phyloP scores from a whole-genome alignment of 495 filamentous ascomycete species.

The Stereocaulon alpinum region DNA sequence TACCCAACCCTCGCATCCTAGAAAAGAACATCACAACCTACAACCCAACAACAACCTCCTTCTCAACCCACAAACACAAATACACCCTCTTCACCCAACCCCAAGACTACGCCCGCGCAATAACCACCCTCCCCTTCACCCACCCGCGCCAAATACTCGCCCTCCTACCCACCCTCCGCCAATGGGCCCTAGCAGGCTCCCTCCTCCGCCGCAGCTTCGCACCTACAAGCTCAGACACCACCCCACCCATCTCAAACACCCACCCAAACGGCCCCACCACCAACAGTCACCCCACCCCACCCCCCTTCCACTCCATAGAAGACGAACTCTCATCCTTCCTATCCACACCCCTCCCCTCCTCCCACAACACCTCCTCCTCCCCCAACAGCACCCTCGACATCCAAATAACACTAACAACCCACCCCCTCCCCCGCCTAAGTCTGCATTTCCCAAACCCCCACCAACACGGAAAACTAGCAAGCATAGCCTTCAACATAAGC shows the following conservation, averaged over 20 bases:
- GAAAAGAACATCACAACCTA: conserved; percentile 25
- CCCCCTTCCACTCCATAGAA: conserved; percentile 12
- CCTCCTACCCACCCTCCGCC: conserved; percentile 64
- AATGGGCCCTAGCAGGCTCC: conserved; percentile 59
- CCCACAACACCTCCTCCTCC: neutral
- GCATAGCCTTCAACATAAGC: conserved; percentile 48
- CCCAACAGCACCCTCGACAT: conserved; percentile 22
- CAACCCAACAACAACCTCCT: conserved; percentile 31
- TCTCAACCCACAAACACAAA: conserved; percentile 42
- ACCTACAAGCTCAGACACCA: neutral
- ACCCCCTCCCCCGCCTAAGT: conserved; percentile 37
- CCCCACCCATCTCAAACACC: neutral
- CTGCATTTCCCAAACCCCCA: conserved; percentile 36
- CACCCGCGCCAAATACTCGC: conserved; percentile 77
- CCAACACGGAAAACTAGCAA: conserved; percentile 31
- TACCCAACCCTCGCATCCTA: conserved; percentile 13
- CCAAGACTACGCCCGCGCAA: conserved; percentile 52
- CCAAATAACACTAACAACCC: conserved; percentile 38
- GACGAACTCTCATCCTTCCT: conserved; percentile 16
- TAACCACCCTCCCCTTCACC: conserved; percentile 68
- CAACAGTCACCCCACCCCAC: neutral
- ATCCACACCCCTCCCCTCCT: conserved; percentile 5
- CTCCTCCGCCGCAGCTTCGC: conserved; percentile 54
- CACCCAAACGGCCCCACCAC: neutral
- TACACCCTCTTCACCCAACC: conserved; percentile 66